Evolutionary conservation across 306 rosid species (phyloP).

Genomic region (Prunus kanzakura): DNA sequence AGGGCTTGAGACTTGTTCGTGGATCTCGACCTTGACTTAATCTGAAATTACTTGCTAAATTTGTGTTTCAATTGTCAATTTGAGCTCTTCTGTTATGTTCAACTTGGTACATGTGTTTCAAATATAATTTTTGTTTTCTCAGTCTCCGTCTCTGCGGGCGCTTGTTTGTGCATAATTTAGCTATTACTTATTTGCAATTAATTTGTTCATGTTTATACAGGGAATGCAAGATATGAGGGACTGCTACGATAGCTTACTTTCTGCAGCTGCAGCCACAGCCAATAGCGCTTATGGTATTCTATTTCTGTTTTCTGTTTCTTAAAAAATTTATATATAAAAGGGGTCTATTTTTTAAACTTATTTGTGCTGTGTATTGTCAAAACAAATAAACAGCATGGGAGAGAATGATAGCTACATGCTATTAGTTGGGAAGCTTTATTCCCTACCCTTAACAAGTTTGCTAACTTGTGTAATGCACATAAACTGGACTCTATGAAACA

Average conservation of each 20-base stretch:
- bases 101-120: too few relatives aligned
- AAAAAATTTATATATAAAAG: too few relatives aligned
- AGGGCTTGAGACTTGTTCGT: background rate
- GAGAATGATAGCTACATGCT: background rate
- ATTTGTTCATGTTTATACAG: slow-evolving; percentile 37
- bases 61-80: background rate
- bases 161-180: background rate
- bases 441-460: background rate
- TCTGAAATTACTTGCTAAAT: background rate
- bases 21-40: slow-evolving; percentile 6
- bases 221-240: slow-evolving; percentile 88
- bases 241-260: slow-evolving; percentile 86
- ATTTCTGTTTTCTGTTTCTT: background rate
- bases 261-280: slow-evolving; percentile 93
- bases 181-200: background rate
- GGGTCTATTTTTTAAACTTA: background rate
- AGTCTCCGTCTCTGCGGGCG: background rate
- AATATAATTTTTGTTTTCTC: background rate
- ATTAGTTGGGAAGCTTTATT: slow-evolving; percentile 2
- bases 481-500: background rate
- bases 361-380: background rate
- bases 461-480: background rate
- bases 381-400: background rate
- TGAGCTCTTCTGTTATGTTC: background rate
- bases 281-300: slow-evolving; percentile 83